phyloP scores from a whole-genome alignment of 345 rosid species.

The Melaleuca alternifolia region DNA sequence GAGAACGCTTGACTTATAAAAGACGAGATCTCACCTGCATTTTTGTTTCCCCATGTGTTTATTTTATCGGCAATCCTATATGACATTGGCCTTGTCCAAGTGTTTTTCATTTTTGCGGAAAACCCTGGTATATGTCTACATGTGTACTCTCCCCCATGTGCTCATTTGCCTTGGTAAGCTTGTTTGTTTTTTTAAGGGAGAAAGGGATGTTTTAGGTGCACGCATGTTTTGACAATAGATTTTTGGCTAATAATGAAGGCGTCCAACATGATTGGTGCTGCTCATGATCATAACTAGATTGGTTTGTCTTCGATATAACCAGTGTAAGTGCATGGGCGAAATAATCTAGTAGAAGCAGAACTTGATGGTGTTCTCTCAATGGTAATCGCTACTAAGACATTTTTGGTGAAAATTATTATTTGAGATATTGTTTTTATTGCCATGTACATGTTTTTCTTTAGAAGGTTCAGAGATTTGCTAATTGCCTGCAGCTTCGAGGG shows the following conservation, averaged over 20 bases:
- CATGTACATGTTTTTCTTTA: neutral
- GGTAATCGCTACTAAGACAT: neutral
- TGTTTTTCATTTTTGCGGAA: neutral
- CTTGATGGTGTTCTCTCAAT: neutral
- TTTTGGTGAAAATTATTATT: neutral
- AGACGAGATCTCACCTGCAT: neutral
- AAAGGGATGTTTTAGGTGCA: neutral
- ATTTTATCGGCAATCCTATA: neutral
- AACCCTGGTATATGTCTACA: neutral
- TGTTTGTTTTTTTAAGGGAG: neutral
- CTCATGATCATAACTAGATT: neutral
- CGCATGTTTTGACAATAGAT: neutral
- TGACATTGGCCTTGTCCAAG: neutral
- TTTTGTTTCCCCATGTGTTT: neutral
- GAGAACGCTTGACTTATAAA: neutral
- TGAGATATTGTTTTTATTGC: neutral
- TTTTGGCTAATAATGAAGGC: neutral
- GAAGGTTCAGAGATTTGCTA: neutral
- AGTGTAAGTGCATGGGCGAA: neutral
- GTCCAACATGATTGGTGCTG: neutral
- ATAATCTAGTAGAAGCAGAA: neutral
- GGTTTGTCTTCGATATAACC: neutral
- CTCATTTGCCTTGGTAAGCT: neutral
- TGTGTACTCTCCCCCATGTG: neutral
- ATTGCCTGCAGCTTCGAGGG: neutral